These are phyloP conservation scores for Aspergillus novofumigatus DNA, from an alignment of 2,329 filamentous ascomycete species.

Conservation along the genomic window DNA sequence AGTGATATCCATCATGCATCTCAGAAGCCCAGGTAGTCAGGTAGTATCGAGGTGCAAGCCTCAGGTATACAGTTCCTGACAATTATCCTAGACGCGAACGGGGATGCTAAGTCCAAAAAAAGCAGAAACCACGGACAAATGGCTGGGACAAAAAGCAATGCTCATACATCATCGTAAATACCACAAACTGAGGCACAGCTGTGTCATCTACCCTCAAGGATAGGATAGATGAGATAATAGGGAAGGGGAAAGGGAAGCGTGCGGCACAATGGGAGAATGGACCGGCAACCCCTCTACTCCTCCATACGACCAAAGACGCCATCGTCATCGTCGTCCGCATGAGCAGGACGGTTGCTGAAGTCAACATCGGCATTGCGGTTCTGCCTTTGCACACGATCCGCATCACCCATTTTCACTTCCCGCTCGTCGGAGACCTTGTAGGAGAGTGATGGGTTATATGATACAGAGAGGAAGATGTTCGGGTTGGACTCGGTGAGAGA, in stretches of 20 bases:
- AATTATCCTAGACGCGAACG: slow-evolving; percentile 20
- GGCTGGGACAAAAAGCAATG: neutral
- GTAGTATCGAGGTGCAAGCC: slow-evolving; percentile 3
- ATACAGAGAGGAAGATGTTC: slow-evolving; percentile 40
- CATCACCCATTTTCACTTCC: slow-evolving; percentile 67
- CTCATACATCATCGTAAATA: neutral
- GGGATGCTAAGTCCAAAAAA: slow-evolving; percentile 19
- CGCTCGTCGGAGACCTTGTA: slow-evolving; percentile 49
- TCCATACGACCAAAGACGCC: slow-evolving; percentile 97
- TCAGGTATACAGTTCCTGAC: slow-evolving; percentile 11
- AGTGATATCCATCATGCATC: slow-evolving; percentile 9
- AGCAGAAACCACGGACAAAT: slow-evolving; percentile 15
- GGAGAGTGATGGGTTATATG: slow-evolving; percentile 43
- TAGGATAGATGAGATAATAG: neutral
- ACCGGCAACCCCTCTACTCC: slow-evolving; percentile 52
- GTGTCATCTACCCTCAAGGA: neutral
- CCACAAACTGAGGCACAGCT: neutral
- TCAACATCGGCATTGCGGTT: slow-evolving; percentile 34
- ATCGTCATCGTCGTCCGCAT: slow-evolving; percentile 86
- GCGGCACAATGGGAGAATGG: neutral
- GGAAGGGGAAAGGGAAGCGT: neutral
- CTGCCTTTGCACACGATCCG: slow-evolving; percentile 41
- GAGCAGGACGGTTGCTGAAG: slow-evolving; percentile 42
- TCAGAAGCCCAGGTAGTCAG: slow-evolving; percentile 3
- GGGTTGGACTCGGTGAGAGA: slow-evolving; percentile 35